Base-by-base conservation (phyloP, 2,329 filamentous ascomycete species). In the Metarhizium humberi region DNA sequence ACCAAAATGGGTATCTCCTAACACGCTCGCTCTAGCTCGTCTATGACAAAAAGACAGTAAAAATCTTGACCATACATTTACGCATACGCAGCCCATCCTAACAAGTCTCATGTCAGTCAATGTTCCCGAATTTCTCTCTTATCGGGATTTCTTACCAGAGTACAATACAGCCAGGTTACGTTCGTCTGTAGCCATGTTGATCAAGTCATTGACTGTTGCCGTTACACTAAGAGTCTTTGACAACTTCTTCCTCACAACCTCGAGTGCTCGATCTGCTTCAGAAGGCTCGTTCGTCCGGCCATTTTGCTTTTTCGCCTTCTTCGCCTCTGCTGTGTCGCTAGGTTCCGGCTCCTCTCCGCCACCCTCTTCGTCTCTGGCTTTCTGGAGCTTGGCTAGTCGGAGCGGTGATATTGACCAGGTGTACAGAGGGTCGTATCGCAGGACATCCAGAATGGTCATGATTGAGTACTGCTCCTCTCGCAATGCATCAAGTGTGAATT, bases 351-450 rank as follows among this genome's bases (percentile, higher is more conserved):
- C 67, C 1, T 71, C 72, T 4, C 69, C 64, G 4, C 61, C 64
- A 34, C 63, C 64, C 48, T 80, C 72, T 3, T 73, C 75, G 43
- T 73, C 79, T 48, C 85, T 75, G 8, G 79, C 82, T 62, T 82
- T 81, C 64, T 86, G 84, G 55, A 87, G 70, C 64, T 85, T 86
- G 45, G 82, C 81, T 56, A 86, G 71, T 20, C 84, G 77, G 38
- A 86, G 75, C 0, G 84, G 84, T 11, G 89, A 94, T 55, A 96
- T 85, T 40, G 90, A 92, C 94, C 94, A 99, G 58, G 85, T 94
- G 70, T 97, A 95, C 58, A 99, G 75, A 1, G 94, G 95, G 76
- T 99, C 94, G 71, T 96, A 97, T n/a, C 95, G 87, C 57, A 99
- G 76, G 25, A 99, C 95, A 66, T 99, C 95, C 20, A 99, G 82